phyloP scores from a whole-genome alignment of 768 basidiomycete genomes.

The Leccinum boreale region DNA sequence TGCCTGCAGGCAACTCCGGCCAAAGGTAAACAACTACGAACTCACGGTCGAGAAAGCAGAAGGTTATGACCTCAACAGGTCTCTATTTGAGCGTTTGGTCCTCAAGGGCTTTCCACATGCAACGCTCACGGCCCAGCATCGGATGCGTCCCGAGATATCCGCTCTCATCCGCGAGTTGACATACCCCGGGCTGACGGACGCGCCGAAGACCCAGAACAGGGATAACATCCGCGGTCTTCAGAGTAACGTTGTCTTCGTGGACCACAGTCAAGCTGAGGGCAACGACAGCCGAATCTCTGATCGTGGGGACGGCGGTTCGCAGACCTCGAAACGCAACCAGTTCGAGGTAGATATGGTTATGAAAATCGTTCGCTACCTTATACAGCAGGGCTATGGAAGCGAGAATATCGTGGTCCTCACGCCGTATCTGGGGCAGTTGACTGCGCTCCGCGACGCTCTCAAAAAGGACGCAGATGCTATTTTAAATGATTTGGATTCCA shows the following conservation, averaged over 20 bases:
- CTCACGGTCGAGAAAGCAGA: conserved; percentile 67
- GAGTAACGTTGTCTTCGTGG: conserved; percentile 59
- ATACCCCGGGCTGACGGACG: conserved; percentile 62
- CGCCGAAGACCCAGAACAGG: conserved; percentile 45
- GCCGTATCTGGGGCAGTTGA: conserved; percentile 66
- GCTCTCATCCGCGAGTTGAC: conserved; percentile 56
- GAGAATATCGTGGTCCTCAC: conserved; percentile 62
- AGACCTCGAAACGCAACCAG: conserved; percentile 58
- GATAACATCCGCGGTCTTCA: conserved; percentile 52
- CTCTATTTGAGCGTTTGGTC: conserved; percentile 68
- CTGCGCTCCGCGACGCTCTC: conserved; percentile 45
- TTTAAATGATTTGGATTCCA: conserved; percentile 58
- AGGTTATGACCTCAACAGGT: conserved; percentile 64
- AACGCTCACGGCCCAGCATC: conserved; percentile 56
- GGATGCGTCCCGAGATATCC: conserved; percentile 76
- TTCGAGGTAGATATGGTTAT: conserved; percentile 62
- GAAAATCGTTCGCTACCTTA: conserved; percentile 62
- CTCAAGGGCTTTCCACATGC: conserved; percentile 58
- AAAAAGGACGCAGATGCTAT: conserved; percentile 51
- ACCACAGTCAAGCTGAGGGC: conserved; percentile 56
- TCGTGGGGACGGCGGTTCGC: conserved; percentile 42
- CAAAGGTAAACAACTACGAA: conserved; percentile 64
- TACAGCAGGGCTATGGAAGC: conserved; percentile 64
- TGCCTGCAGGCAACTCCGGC: conserved; percentile 57
- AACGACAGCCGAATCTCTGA: conserved; percentile 41